These are phyloP conservation scores for Leccinum pachyderme DNA, from an alignment of 1,284 basidiomycete genomes.

Conservation along the genomic window DNA sequence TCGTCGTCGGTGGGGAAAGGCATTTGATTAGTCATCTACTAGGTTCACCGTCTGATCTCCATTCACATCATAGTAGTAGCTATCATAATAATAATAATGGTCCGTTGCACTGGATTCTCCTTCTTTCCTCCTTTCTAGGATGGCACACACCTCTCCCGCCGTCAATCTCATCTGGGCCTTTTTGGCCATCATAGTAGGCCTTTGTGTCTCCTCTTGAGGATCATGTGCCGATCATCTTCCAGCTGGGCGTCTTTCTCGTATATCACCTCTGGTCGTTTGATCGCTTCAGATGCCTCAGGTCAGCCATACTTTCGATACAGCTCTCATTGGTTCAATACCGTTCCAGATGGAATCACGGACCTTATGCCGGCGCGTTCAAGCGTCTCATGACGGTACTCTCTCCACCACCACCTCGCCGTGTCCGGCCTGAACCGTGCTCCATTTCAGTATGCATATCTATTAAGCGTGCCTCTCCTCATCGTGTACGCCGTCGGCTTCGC, in stretches of 20 bases:
- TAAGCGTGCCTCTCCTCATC: slow-evolving; percentile 59
- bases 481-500: slow-evolving; percentile 61
- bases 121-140: slow-evolving; percentile 23
- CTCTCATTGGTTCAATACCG: not conserved
- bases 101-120: not conserved
- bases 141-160: slow-evolving; percentile 65
- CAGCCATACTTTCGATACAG: slow-evolving; percentile 18
- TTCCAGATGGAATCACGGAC: slow-evolving; percentile 63
- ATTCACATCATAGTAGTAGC: no score
- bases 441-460: slow-evolving; percentile 66
- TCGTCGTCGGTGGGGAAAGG: not conserved
- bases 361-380: slow-evolving; percentile 69
- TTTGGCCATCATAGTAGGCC: slow-evolving; percentile 48
- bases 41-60: no score
- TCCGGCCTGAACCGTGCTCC: not conserved
- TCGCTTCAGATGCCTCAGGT: slow-evolving; percentile 69
- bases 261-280: slow-evolving; percentile 79
- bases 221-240: not conserved
- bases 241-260: slow-evolving; percentile 63
- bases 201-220: not conserved
- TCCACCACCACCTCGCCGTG: no score
- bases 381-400: slow-evolving; percentile 68
- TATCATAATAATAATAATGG: no score
- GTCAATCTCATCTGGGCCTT: slow-evolving; percentile 63
- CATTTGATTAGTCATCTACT: not conserved